Conservation (phyloP, 179 eudicot species). For the Silene noctiflora region DNA sequence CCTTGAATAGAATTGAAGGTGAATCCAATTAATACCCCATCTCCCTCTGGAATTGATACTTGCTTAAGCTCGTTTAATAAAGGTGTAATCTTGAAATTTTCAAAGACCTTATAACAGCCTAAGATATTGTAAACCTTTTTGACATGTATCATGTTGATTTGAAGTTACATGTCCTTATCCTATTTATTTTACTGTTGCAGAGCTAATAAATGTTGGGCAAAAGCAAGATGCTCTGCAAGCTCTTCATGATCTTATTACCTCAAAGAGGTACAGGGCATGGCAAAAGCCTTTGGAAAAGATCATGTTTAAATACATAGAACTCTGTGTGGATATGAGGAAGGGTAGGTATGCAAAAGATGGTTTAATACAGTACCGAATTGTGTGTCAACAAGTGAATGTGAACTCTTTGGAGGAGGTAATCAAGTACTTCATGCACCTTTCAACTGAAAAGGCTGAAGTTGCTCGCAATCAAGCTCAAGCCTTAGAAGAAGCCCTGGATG, state of each 20-base stretch:
- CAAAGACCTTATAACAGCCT: no score
- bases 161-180: not conserved
- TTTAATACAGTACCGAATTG: slow-evolving; percentile 79
- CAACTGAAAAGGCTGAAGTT: slow-evolving; percentile 81
- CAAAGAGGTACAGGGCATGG: slow-evolving; percentile 90
- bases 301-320: slow-evolving; percentile 80
- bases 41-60: no score
- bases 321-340: slow-evolving; percentile 84
- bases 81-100: no score
- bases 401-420: slow-evolving; percentile 87
- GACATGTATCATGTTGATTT: no score
- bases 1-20: not conserved
- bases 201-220: slow-evolving; percentile 87
- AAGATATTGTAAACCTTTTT: no score
- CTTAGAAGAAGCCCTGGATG: slow-evolving; percentile 82
- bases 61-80: no score
- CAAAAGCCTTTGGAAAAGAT: slow-evolving; percentile 71
- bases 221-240: slow-evolving; percentile 82
- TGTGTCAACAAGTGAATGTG: slow-evolving; percentile 90
- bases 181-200: slow-evolving; percentile 34
- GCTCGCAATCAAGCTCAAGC: slow-evolving; percentile 91
- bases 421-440: slow-evolving; percentile 82
- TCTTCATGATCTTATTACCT: slow-evolving; percentile 76
- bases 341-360: slow-evolving; percentile 94
- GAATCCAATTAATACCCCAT: not conserved